Base-by-base conservation (phyloP, 164 flowering plant genomes). In the Macadamia integrifolia region DNA sequence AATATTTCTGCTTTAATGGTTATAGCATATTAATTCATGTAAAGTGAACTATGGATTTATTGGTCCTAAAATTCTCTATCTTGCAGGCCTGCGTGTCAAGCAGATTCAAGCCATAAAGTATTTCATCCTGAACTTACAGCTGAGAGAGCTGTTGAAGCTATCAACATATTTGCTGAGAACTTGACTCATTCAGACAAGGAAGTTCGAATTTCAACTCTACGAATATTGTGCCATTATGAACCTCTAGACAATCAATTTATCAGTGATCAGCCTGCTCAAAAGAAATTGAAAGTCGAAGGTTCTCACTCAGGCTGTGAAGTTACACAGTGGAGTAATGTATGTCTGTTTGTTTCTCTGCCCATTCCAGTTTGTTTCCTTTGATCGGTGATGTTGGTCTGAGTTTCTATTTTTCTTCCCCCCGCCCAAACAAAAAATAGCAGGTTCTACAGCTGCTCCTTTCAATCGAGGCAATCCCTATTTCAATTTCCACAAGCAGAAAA, bases 161-260 rank as follows among this genome's bases (percentile, higher is more conserved):
- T 94, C 29, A 64, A 69, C 40, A 29, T 66, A 1, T 87, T 90
- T 80, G 70, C 88, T 58, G 89, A 83, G 58, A 95, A 91, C 78
- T 77, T 95, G 73, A 60, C 80, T 70, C 78, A 81, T 69, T 52
- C 87, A n/a, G 78, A 86, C 75, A 85, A 81, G 76, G 72, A n/a
- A 56, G 75, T 91, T 64, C 93, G 99, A 44, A 60, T 83, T 71
- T 73, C 91, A 35, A 90, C 98, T 57, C 80, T 95, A 31, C 78
- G 89, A 78, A 85, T 95, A 62, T 78, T 95, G 79, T 78, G 89
- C 72, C 89, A 91, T 62, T 86, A 83, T 74, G 85, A 84, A 66
- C 78, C 78, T 59, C 18, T 82, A 29, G 60, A 42, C 69, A 43
- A 50, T 70, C 77, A 66, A 15, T 52, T 35, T 62, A 6, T 61